phyloP scores from a whole-genome alignment of 2,329 filamentous ascomycete species.

The Cyphellophora europaea region DNA sequence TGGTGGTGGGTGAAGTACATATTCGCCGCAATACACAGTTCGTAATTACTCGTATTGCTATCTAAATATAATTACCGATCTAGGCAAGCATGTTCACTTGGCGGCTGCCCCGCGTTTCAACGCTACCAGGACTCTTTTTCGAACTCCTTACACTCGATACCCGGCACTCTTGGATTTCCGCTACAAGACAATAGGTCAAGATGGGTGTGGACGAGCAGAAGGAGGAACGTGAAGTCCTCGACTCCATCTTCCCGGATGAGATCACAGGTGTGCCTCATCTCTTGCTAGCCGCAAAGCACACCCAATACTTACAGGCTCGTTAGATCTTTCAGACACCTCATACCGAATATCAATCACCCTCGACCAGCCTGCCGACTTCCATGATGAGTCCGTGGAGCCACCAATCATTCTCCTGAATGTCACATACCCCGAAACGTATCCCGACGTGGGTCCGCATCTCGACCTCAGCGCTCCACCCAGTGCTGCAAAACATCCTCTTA shows the following conservation, averaged over 20 bases:
- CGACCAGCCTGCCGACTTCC: constrained; percentile 60
- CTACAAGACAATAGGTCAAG: too few relatives aligned
- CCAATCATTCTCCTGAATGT: constrained; percentile 73
- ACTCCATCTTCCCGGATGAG: constrained; percentile 96
- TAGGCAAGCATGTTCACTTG: too few relatives aligned
- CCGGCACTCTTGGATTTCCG: too few relatives aligned
- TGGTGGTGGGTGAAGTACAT: too few relatives aligned
- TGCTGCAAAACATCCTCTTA: constrained; percentile 57
- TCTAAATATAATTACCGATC: too few relatives aligned
- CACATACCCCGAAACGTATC: constrained; percentile 82
- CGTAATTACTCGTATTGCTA: too few relatives aligned
- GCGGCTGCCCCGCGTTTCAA: too few relatives aligned
- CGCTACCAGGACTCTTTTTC: too few relatives aligned
- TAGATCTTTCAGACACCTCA: constrained; percentile 83
- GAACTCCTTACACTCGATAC: too few relatives aligned
- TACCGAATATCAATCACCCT: constrained; percentile 81
- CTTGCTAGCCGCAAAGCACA: too few relatives aligned
- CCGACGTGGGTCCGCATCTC: constrained; percentile 74
- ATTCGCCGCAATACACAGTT: too few relatives aligned
- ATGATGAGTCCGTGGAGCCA: constrained; percentile 50
- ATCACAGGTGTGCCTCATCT: constrained; percentile 70
- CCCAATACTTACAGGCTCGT: too few relatives aligned
- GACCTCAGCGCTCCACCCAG: constrained; percentile 70
- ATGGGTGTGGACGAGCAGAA: constrained; percentile 70
- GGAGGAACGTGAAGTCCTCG: constrained; percentile 94